phyloP scores from a whole-genome alignment of 1,284 basidiomycete species.

The Sporisorium sorghi region DNA sequence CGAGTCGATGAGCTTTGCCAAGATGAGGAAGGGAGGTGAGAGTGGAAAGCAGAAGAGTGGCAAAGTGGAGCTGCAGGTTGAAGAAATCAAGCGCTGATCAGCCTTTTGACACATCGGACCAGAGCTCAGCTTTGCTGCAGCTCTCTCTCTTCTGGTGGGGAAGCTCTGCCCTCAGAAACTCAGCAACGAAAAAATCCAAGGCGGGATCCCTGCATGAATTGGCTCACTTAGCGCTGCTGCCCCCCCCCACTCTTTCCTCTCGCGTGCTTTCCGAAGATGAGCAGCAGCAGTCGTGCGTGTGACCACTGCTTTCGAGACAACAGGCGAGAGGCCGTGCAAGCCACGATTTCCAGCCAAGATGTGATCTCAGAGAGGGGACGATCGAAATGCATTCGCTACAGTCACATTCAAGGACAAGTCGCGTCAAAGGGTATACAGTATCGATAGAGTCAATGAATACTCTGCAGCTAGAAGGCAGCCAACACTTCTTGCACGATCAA shows the following conservation, averaged over 20 bases:
- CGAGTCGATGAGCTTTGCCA: too few relatives aligned
- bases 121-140: too few relatives aligned
- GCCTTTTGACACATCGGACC: constrained; percentile 30
- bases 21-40: constrained; percentile 6
- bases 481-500: constrained; percentile 53
- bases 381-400: neutral
- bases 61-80: constrained; percentile 7
- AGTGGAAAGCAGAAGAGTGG: neutral
- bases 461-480: constrained; percentile 32
- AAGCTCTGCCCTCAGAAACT: neutral
- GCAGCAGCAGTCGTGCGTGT: too few relatives aligned
- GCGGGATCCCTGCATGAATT: constrained; percentile 22
- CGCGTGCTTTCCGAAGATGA: too few relatives aligned
- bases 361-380: constrained; percentile 10
- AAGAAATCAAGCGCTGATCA: constrained; percentile 10
- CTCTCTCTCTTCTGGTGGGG: too few relatives aligned
- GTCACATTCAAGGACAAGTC: neutral
- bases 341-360: neutral
- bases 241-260: too few relatives aligned
- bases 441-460: constrained; percentile 1
- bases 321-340: constrained; percentile 1
- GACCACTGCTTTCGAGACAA: neutral
- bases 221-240: too few relatives aligned
- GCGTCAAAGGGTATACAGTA: constrained; percentile 14
- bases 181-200: neutral